Percentiles rank a stretch among this genome's conserved stretches.
phyloP scores from a whole-genome alignment of 495 filamentous ascomycete species.

The Podospora pseudopauciseta region DNA sequence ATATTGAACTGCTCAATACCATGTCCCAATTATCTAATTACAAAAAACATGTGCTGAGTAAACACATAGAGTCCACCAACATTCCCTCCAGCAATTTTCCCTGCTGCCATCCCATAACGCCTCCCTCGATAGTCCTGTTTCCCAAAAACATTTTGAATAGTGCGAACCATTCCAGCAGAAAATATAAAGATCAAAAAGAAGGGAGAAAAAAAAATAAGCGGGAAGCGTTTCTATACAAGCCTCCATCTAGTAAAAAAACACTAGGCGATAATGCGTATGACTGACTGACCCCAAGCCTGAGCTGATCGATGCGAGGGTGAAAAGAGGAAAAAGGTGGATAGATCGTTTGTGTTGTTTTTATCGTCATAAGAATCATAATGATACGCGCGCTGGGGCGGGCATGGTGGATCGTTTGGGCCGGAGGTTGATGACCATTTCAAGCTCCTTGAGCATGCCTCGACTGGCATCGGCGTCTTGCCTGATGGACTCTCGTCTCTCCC shows the following conservation, averaged over 20 bases:
- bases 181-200: conserved; percentile 1
- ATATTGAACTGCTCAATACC: background rate
- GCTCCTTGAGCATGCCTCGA: conserved; percentile 83
- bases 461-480: conserved; percentile 73
- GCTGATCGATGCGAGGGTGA: conserved; percentile 1
- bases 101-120: conserved; percentile 15
- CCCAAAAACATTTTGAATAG: conserved; percentile 1
- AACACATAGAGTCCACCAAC: conserved; percentile 7
- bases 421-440: conserved; percentile 82
- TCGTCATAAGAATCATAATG: conserved; percentile 34
- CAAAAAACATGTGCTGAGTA: conserved; percentile 12
- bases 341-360: conserved; percentile 15
- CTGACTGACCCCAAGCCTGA: conserved; percentile 6
- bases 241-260: conserved; percentile 10
- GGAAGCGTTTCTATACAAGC: conserved; percentile 22
- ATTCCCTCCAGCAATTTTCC: background rate
- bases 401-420: conserved; percentile 47
- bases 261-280: conserved; percentile 6
- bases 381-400: conserved; percentile 26
- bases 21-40: conserved; percentile 22
- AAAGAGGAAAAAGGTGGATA: conserved; percentile 15
- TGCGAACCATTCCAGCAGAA: conserved; percentile 5
- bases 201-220: background rate
- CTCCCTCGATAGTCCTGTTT: conserved; percentile 9
- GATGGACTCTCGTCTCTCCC: conserved; percentile 61